A percentile compares a stretch with the other conserved stretches of the same genome.
These are phyloP conservation scores for Chalaropsis thielavioides DNA, from an alignment of 2,329 filamentous ascomycete genomes.

Conservation along the genomic window DNA sequence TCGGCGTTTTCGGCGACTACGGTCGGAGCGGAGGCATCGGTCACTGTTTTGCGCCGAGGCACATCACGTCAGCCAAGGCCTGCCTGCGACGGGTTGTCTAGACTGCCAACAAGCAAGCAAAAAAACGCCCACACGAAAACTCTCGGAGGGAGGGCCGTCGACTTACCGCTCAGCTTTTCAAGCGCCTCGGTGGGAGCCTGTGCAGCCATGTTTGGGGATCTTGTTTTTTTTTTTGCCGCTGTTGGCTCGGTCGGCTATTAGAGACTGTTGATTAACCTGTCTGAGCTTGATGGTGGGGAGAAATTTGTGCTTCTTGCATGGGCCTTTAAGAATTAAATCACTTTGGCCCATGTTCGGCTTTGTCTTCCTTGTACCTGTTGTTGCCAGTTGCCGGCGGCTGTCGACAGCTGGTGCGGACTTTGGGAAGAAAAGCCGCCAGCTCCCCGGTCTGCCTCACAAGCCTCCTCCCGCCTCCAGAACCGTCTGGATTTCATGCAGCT, in stretches of 20 bases:
- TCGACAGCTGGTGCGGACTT: too few relatives aligned
- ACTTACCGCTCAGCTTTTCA: constrained; percentile 22
- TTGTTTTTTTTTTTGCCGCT: not conserved
- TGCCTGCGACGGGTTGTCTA: constrained; percentile 10
- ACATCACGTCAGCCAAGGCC: not conserved
- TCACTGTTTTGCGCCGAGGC: constrained; percentile 21
- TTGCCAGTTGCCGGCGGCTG: not conserved
- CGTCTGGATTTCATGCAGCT: constrained; percentile 48
- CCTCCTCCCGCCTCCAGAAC: not conserved
- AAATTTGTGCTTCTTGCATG: not conserved
- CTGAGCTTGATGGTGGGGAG: not conserved
- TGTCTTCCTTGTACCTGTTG: not conserved
- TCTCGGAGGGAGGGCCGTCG: not conserved
- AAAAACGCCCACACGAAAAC: not conserved
- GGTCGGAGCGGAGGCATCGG: constrained; percentile 21
- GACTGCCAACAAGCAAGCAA: not conserved
- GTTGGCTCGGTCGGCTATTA: not conserved
- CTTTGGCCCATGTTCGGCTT: constrained; percentile 3
- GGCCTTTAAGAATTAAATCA: too few relatives aligned
- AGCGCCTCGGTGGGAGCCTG: constrained; percentile 23
- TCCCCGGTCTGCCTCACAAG: too few relatives aligned
- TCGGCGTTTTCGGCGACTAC: constrained; percentile 23
- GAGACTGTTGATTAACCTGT: not conserved
- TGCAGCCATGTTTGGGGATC: constrained; percentile 20
- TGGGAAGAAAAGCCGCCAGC: too few relatives aligned